A percentile compares a stretch with the other conserved stretches of the same genome.
Conservation (phyloP, 1,139 yeast species). For the Yamadazyma triangularis region DNA sequence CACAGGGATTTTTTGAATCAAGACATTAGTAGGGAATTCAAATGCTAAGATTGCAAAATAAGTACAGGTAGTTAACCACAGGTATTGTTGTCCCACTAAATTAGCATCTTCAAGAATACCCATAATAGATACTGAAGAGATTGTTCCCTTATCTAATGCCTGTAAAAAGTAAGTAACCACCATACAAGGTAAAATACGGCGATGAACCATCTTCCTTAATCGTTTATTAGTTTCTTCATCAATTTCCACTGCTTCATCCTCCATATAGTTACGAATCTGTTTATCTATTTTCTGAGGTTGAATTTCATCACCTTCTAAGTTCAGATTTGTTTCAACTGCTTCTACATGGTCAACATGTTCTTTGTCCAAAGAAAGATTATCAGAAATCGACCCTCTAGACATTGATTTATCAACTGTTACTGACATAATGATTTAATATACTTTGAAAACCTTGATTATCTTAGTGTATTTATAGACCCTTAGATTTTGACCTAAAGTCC, state of each 20-base stretch:
- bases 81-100: constrained; percentile 30
- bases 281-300: constrained; percentile 12
- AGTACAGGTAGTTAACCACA: constrained; percentile 39
- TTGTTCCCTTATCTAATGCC: constrained; percentile 41
- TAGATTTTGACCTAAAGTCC: no score
- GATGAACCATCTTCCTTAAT: constrained; percentile 14
- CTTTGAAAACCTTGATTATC: no score
- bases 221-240: constrained; percentile 18
- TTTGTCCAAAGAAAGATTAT: no score
- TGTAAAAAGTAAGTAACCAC: constrained; percentile 41
- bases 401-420: no score
- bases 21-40: constrained; percentile 38
- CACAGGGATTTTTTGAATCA: constrained; percentile 34
- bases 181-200: constrained; percentile 28
- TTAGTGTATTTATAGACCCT: no score
- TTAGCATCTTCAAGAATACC: constrained; percentile 35
- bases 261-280: constrained; percentile 17
- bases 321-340: constrained; percentile 5
- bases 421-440: no score
- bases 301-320: constrained; percentile 9
- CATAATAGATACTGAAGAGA: constrained; percentile 48
- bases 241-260: constrained; percentile 17
- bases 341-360: constrained; percentile 9
- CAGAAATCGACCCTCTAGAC: no score
- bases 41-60: constrained; percentile 44